A percentile compares a stretch with the other conserved stretches of the same genome.
These are phyloP conservation scores for Isatis lusitanica DNA, from an alignment of 441 rosid genomes.

Conservation along the genomic window DNA sequence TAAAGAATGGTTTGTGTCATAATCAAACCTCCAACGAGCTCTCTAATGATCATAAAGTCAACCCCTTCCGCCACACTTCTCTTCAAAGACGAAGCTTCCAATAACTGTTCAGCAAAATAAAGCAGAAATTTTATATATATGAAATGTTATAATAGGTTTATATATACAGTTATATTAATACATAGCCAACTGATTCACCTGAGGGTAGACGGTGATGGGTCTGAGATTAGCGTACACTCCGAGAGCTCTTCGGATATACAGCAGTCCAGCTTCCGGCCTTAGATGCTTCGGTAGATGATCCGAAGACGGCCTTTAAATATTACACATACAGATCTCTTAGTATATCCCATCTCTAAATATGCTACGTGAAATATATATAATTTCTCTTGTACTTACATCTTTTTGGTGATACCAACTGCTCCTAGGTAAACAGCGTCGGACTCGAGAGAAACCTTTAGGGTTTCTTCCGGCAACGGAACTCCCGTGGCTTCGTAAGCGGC, in stretches of 20 bases:
- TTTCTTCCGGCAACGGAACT: not conserved
- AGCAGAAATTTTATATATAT: too few species aligned
- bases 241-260: not conserved
- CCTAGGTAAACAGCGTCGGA: conserved; percentile 7
- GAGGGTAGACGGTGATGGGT: too few species aligned
- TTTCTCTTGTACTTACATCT: not conserved
- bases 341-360: too few species aligned
- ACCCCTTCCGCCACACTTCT: not conserved
- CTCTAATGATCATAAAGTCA: not conserved
- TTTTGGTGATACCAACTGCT: not conserved
- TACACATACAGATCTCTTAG: not conserved
- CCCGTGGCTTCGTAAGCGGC: conserved; percentile 1
- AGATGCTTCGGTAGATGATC: conserved; percentile 2
- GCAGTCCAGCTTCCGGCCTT: not conserved
- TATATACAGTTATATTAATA: not conserved
- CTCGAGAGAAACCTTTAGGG: not conserved
- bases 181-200: too few species aligned
- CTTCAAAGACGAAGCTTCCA: too few species aligned
- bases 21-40: conserved; percentile 1
- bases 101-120: too few species aligned
- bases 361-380: not conserved
- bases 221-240: not conserved
- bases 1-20: not conserved
- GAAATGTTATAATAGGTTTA: not conserved
- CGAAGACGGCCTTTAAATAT: not conserved